A percentile compares a stretch with the other conserved stretches of the same genome.
Evolutionary conservation across 768 basidiomycete species (phyloP).

Genomic region (Pholiota molesta): DNA sequence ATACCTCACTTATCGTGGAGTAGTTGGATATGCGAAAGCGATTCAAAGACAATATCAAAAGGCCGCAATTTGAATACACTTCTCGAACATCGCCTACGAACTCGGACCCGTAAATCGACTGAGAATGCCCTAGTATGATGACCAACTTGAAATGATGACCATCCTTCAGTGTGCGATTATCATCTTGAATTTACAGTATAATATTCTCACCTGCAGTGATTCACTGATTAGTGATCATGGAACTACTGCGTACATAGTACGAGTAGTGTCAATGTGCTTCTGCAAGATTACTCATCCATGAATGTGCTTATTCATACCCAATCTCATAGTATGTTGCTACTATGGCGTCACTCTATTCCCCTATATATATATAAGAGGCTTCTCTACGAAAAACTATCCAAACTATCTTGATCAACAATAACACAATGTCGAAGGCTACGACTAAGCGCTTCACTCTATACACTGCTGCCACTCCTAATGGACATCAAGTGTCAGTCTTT

Average conservation of each 20-base stretch:
- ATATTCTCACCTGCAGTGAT: not conserved
- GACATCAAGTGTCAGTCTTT: constrained; percentile 48
- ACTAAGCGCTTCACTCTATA: constrained; percentile 53
- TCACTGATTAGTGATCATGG: not conserved
- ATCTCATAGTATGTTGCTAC: constrained; percentile 2
- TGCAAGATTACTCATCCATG: constrained; percentile 13
- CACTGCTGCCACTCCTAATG: constrained; percentile 65
- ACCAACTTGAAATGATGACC: too few relatives aligned
- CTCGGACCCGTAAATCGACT: not conserved
- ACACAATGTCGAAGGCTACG: constrained; percentile 26
- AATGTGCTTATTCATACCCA: constrained; percentile 6
- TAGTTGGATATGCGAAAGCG: constrained; percentile 81
- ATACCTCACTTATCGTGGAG: not conserved
- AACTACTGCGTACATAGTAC: too few relatives aligned
- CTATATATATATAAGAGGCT: not conserved
- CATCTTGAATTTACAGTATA: not conserved
- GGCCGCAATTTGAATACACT: constrained; percentile 51
- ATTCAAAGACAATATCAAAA: constrained; percentile 42
- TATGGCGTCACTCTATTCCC: constrained; percentile 12
- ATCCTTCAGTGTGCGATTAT: not conserved
- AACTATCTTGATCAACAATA: not conserved
- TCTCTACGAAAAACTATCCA: not conserved
- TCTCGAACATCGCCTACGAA: constrained; percentile 25
- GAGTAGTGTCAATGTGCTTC: not conserved
- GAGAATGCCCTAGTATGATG: not conserved